Evolutionary conservation across 495 filamentous ascomycete genomes (phyloP), one percentile per base, ranked within the genome.

Genomic region (Chaetomium cochliodes): DNA sequence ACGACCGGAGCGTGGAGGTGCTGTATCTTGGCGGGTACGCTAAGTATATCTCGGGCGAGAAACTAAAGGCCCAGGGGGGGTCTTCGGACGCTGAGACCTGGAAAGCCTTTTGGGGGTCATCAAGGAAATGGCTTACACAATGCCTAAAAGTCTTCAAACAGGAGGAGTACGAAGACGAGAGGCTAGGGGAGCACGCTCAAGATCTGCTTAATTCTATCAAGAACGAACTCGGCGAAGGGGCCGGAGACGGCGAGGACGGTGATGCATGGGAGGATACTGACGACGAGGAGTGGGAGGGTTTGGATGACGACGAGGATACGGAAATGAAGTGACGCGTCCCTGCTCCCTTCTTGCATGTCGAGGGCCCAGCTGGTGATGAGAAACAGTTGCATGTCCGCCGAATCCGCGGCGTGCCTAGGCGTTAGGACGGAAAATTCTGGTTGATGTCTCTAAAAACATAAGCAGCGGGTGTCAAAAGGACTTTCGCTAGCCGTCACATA

Each of bases 1-100:
- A 98, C 67, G 96, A 99, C 73, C 82, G 87, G 66, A 92, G 93
- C 75, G 91, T 97, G 13, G 96, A 99, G 75, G 90, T 90, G 2
- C 96, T 92, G 92, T 99, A 99, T 78, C 80, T 98, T 3, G 93
- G 96, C 39, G 96, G 96, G 12, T 99, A 93, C 90, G 90, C 90
- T 62, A 81, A 92, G 63, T 90, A 91, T 71, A 81, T 94, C 60
- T 77, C 89, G 62, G 92, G 90, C 0, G 86, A 90, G 74, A 92
- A 88, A 79, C 70, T 84, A 72, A 77, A 82, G 75, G 53, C 81
- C 56, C 60, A 72, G 69, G 51, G 16, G 8, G 67, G 72, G 58
- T 65, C 47, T 25, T 53, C 53, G 47, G 73, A 73, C n/a, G 78
- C 71, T 44, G 78, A 82, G 56, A 75, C 75, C 64, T 79, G 76